These are phyloP conservation scores for Neurospora discreta DNA, from an alignment of 495 filamentous ascomycete species.

Conservation along the genomic window DNA sequence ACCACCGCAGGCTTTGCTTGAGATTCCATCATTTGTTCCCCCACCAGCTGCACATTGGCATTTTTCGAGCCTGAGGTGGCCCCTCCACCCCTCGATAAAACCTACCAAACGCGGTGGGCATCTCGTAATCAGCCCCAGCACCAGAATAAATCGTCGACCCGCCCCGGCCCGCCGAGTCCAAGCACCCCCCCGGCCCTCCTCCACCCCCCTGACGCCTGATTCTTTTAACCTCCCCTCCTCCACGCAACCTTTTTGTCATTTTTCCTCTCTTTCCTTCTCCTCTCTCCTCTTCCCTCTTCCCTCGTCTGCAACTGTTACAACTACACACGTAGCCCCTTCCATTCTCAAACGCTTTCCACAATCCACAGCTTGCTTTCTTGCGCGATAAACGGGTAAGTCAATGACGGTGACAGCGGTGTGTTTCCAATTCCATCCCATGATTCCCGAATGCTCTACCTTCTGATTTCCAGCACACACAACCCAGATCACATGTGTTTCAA, in stretches of 20 bases:
- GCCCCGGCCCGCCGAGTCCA: neutral
- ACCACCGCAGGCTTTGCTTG: neutral
- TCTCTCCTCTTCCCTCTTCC: neutral
- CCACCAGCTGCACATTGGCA: neutral
- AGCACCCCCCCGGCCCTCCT: neutral
- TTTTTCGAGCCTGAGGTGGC: neutral
- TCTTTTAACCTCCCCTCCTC: neutral
- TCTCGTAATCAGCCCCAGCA: neutral
- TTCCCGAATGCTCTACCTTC: neutral
- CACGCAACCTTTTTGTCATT: neutral
- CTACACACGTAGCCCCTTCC: neutral
- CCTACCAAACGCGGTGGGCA: neutral
- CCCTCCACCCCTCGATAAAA: too few species aligned
- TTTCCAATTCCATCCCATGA: neutral
- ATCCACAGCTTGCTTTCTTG: neutral
- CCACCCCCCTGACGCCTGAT: neutral
- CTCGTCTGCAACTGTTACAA: neutral
- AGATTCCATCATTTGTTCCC: neutral
- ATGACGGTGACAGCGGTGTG: neutral
- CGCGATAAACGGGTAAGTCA: neutral
- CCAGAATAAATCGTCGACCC: neutral
- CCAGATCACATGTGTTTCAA: neutral
- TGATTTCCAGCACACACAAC: neutral
- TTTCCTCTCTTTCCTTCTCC: neutral
- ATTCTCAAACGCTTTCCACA: neutral